phyloP scores from a whole-genome alignment of 352 stramenopile genomes.

The Pythium graminicola region DNA sequence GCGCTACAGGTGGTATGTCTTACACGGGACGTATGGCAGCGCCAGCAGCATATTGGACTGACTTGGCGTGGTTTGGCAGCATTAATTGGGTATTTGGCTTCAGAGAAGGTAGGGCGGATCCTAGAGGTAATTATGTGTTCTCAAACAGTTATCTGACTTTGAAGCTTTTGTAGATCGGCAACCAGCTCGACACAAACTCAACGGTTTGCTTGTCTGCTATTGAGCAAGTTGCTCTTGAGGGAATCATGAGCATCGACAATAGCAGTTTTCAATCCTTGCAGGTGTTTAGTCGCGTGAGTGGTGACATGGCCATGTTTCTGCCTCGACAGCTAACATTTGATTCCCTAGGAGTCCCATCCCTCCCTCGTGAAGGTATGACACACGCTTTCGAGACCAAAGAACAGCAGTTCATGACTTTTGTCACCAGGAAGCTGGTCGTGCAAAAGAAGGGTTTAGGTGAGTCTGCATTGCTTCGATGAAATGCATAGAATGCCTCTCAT shows the following conservation, averaged over 20 bases:
- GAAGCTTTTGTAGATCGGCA: conserved; percentile 57
- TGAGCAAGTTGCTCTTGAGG: conserved; percentile 60
- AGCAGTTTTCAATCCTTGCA: conserved; percentile 67
- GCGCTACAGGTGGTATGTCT: conserved; percentile 69
- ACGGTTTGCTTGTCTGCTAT: conserved; percentile 51
- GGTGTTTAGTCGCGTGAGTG: conserved; percentile 70
- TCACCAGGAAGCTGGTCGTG: conserved; percentile 62
- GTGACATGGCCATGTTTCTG: background rate
- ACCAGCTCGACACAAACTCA: conserved; percentile 61
- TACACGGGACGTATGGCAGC: no score
- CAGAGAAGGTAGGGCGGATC: conserved; percentile 74
- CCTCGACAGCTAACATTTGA: background rate
- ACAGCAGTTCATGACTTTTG: no score
- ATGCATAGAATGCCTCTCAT: background rate
- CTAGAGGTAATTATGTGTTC: background rate
- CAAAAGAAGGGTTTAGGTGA: conserved; percentile 84
- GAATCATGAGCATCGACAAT: conserved; percentile 77
- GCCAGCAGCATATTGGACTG: no score
- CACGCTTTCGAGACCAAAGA: no score
- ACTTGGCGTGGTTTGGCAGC: no score
- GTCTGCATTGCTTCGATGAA: background rate
- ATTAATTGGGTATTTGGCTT: conserved; percentile 54
- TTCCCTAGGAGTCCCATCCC: conserved; percentile 62
- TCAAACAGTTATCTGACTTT: background rate
- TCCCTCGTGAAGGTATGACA: conserved; percentile 63